Percentiles rank a stretch among this genome's conserved stretches.
phyloP scores from a whole-genome alignment of 2,329 filamentous ascomycete species.

The Colletotrichum agaves region DNA sequence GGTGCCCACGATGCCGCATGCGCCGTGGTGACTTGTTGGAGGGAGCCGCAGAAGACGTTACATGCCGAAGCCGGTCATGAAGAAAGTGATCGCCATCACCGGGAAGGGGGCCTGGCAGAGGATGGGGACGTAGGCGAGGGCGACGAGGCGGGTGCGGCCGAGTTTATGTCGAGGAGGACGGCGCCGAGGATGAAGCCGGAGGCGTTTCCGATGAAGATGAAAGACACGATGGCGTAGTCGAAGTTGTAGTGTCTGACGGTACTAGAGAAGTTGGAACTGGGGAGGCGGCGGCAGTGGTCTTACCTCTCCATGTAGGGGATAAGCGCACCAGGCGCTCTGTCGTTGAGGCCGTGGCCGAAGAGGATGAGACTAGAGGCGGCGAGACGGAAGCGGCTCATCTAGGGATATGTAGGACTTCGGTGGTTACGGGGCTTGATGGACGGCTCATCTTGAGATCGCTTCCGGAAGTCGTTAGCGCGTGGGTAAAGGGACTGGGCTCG shows the following conservation, averaged over 20 bases:
- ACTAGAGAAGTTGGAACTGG: not conserved
- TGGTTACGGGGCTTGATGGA: constrained; percentile 58
- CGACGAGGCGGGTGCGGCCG: constrained; percentile 73
- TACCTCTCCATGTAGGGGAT: constrained; percentile 82
- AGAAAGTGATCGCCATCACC: constrained; percentile 73
- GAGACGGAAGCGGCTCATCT: constrained; percentile 78
- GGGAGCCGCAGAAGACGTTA: constrained; percentile 69
- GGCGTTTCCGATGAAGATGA: constrained; percentile 85
- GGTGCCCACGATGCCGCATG: constrained; percentile 73
- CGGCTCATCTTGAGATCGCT: constrained; percentile 64
- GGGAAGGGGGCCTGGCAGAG: constrained; percentile 77
- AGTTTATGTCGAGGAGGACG: constrained; percentile 73
- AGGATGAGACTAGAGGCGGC: constrained; percentile 72
- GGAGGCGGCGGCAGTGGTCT: constrained; percentile 30
- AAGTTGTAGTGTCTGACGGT: constrained; percentile 71
- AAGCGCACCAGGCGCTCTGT: constrained; percentile 79
- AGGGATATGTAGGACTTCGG: constrained; percentile 64
- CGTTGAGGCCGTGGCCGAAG: constrained; percentile 77
- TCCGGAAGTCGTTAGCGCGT: constrained; percentile 7
- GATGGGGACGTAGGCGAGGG: constrained; percentile 73
- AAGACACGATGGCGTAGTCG: constrained; percentile 80
- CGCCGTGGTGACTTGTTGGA: constrained; percentile 70
- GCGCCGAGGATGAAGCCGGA: constrained; percentile 81
- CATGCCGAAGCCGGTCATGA: constrained; percentile 71
- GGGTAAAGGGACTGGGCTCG: constrained; percentile 15